phyloP scores from a whole-genome alignment of 768 basidiomycete genomes.

The Rickenella mellea region DNA sequence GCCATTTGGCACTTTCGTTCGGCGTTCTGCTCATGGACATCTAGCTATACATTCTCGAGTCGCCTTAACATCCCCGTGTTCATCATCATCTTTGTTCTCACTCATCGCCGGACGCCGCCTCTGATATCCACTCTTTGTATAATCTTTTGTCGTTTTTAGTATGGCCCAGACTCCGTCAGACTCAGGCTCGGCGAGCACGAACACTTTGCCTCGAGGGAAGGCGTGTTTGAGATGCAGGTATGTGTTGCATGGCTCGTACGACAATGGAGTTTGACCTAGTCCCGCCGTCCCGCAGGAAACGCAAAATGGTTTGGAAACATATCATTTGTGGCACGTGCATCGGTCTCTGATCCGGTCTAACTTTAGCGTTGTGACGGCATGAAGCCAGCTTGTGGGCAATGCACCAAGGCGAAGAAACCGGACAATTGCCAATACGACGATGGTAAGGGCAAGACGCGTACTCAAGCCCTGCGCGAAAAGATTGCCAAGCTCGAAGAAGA shows the following conservation, averaged over 20 bases:
- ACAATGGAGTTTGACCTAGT: conserved; percentile 9
- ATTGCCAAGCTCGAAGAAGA: conserved; percentile 64
- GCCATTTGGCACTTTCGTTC: no score
- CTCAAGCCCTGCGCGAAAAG: conserved; percentile 70
- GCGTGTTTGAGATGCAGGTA: conserved; percentile 69
- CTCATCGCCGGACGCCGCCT: no score
- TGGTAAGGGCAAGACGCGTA: conserved; percentile 76
- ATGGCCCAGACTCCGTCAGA: conserved; percentile 22
- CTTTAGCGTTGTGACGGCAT: conserved; percentile 64
- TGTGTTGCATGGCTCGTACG: conserved; percentile 12
- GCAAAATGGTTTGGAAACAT: conserved; percentile 47
- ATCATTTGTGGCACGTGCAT: not conserved
- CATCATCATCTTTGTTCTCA: no score
- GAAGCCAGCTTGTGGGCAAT: conserved; percentile 75
- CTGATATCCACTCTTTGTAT: no score
- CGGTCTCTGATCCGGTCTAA: conserved; percentile 8
- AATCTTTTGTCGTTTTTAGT: conserved; percentile 26
- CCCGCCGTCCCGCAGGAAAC: conserved; percentile 35
- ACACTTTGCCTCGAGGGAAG: conserved; percentile 54
- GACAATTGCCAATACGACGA: conserved; percentile 77
- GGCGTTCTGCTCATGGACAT: no score
- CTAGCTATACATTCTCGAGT: no score
- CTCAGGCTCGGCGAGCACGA: conserved; percentile 14
- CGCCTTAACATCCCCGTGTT: no score
- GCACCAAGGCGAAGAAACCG: conserved; percentile 65